Evolutionary conservation across 345 rosid species (phyloP), one percentile per base, ranked within the genome.

Genomic region (Pelargonium nanum): DNA sequence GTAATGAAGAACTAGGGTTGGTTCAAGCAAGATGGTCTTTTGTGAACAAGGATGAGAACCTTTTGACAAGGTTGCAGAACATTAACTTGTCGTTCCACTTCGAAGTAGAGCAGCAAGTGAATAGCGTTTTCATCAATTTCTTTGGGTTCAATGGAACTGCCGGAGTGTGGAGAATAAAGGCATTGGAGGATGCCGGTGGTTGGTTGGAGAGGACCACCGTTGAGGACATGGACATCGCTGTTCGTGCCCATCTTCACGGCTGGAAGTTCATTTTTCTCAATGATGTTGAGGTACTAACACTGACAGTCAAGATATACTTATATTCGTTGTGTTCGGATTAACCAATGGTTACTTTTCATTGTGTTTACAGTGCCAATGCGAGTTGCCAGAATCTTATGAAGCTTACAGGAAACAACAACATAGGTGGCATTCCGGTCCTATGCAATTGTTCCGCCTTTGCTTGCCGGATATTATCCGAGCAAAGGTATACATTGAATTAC

Each of bases 21-120:
- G 97, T 91, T 67, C 97, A 91, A 65, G 94, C 96, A 1, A 82
- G 97, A 34, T 91, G 97, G 97, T 91, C 97, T 0, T 91, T 91
- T 70, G 96, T 91, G 65, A 91, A 91, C 71, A 88, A 79, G 70
- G 97, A 91, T 58, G 97, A 91, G 77, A 91, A 91, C 67, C 72
- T 91, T 65, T 67, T 91, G 56, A 88, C 97, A 1, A 85, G 97
- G 78, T 68, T 91, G 71, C 97, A 91, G 79, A 83, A 84, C 70
- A 76, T 91, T 64, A 91, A 91, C 68, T 78, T 91, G 71, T 72
- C 97, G 2, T 91, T 91, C 71, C 97, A 91, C 73, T 91, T 91
- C 44, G 96, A 91, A 75, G 97, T 91, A 62, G 97, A 91, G 74
- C 97, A 91, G 67, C 97, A 91, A 75, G 97, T 91, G 59, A 91